Evolutionary conservation across 345 rosid species (phyloP).

Genomic region (Clarkia xantiana): DNA sequence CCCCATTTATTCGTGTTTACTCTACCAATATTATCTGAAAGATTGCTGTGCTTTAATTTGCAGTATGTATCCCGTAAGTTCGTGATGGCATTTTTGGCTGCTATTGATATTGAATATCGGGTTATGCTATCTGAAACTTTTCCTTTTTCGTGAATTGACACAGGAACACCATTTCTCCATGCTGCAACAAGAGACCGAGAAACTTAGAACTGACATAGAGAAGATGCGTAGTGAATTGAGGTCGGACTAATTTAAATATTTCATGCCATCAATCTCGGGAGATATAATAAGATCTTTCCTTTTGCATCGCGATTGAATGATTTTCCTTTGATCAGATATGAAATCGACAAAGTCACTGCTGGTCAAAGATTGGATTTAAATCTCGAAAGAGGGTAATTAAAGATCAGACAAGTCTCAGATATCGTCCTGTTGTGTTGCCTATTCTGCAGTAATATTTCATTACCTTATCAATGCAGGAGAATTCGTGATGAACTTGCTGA

Average conservation of each 20-base stretch:
- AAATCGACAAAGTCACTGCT: constrained; percentile 80
- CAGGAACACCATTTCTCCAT: constrained; percentile 67
- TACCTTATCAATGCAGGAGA: constrained; percentile 28
- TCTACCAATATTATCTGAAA: too few relatives aligned
- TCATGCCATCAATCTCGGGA: too few relatives aligned
- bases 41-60: too few relatives aligned
- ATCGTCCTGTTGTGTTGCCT: not conserved
- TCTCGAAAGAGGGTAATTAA: constrained; percentile 92
- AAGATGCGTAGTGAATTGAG: constrained; percentile 67
- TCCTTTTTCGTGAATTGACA: constrained; percentile 6
- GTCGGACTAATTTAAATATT: constrained; percentile 11
- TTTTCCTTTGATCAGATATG: constrained; percentile 31
- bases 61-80: too few relatives aligned
- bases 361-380: constrained; percentile 89
- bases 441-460: not conserved
- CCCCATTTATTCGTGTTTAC: too few relatives aligned
- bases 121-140: too few relatives aligned
- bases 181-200: constrained; percentile 80
- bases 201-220: constrained; percentile 61
- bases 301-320: too few relatives aligned
- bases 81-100: too few relatives aligned
- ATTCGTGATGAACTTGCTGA: constrained; percentile 66
- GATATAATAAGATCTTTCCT: too few relatives aligned
- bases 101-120: too few relatives aligned
- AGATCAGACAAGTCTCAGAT: constrained; percentile 1